Base-by-base conservation (phyloP, 2,329 filamentous ascomycete species). In the Corynespora cassiicola region DNA sequence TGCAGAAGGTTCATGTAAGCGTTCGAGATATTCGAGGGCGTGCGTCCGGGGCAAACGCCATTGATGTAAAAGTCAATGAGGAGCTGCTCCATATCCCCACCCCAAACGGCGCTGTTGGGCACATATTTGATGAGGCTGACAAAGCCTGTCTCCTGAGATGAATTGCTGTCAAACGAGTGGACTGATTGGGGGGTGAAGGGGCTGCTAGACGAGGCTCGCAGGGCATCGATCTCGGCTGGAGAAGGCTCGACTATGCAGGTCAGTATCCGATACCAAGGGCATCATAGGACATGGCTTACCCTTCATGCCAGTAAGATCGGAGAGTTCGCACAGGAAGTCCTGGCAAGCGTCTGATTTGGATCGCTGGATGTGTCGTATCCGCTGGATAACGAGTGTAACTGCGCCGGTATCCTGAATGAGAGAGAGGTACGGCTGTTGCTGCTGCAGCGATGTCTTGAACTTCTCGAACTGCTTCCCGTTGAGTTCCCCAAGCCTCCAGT, bases 391-490 rank as follows among this genome's bases (percentile, higher is more conserved):
- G 18, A 65, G 41, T 1, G 52, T 50, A n/a, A 55, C 52, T 3
- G 56, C 56, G 7, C 41, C 39, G 6, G 45, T 34, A 18, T 64
- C 47, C 30, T 61, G 53, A 12, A 63, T 51, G 20, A 65, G 53
- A 10, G 54, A 50, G 6, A 56, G 32, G 40, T 64, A 65, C 2
- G 54, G 42, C 29, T 55, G 51, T 19, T 59, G 56, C 31, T 52
- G 48, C 37, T 61, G 59, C 6, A 65, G 47, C 18, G 52, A 40
- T 5, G 28, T 33, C 41, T 65, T 65, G 56, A 65, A 63, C 42
- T 58, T 63, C 31, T 65, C 61, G 23, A 64, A 65, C 34, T 64
- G 62, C 42, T 62, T 65, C 36, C 61, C 63, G 47, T 65, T 63
- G 38, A 65, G 62, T 30, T 65, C 62, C 22, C 61, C 61, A 32